Conservation (phyloP, 2,329 filamentous ascomycete species). For the Nothomitra cinnamomea region DNA sequence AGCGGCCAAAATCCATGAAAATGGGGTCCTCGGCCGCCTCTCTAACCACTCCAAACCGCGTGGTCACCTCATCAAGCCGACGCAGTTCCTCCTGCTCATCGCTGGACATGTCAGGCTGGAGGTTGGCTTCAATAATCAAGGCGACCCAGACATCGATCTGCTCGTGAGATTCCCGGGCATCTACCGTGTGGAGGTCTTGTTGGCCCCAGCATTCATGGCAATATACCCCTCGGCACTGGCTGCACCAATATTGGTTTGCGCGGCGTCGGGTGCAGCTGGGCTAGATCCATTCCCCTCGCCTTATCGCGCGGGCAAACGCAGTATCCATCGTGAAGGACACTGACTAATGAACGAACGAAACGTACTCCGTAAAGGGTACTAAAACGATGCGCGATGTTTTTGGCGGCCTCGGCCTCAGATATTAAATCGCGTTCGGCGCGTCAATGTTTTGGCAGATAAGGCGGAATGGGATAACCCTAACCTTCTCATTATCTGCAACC, state of each 20-base stretch:
- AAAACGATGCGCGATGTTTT: too few relatives aligned
- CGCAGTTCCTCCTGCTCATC: conserved; percentile 19
- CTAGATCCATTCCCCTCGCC: too few relatives aligned
- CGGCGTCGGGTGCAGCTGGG: too few relatives aligned
- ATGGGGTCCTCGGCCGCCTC: conserved; percentile 12
- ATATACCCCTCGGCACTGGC: background rate
- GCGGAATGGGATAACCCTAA: too few relatives aligned
- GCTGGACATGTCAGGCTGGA: conserved; percentile 15
- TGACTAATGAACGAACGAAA: too few relatives aligned
- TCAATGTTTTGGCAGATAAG: too few relatives aligned
- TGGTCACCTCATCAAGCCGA: conserved; percentile 20
- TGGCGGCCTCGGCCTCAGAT: too few relatives aligned
- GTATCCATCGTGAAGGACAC: too few relatives aligned
- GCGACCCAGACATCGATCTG: conserved; percentile 18
- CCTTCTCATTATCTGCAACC: too few relatives aligned
- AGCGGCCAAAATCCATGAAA: conserved; percentile 28
- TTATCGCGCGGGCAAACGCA: too few relatives aligned
- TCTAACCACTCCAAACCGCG: conserved; percentile 21
- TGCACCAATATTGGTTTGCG: background rate
- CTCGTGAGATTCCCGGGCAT: conserved; percentile 16
- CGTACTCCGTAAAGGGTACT: too few relatives aligned
- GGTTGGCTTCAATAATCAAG: conserved; percentile 15
- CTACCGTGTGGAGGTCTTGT: background rate
- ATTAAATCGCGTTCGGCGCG: too few relatives aligned
- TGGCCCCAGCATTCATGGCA: background rate